Evolutionary conservation across 345 rosid genomes (phyloP).

Genomic region (Bruguiera gymnorhiza): DNA sequence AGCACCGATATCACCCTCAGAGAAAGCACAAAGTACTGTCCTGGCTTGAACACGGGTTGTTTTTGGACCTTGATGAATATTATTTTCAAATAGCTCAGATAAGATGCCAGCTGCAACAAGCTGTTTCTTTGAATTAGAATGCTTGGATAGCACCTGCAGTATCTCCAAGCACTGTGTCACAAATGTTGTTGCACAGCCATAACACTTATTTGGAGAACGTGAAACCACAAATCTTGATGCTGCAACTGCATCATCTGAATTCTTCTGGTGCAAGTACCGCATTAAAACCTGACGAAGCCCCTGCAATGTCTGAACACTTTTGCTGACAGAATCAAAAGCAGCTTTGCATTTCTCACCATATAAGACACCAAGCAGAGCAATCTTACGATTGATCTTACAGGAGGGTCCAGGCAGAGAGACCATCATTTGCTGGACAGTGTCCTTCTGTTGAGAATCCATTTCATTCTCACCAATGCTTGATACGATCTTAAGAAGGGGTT

Average conservation of each 20-base stretch:
- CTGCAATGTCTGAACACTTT: slow-evolving; percentile 98
- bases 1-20: slow-evolving; percentile 84
- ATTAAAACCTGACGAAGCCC: slow-evolving; percentile 95
- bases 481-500: slow-evolving; percentile 95
- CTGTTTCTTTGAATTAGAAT: slow-evolving; percentile 74
- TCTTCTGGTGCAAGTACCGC: slow-evolving; percentile 94
- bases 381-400: slow-evolving; percentile 94
- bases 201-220: slow-evolving; percentile 87
- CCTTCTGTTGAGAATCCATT: slow-evolving; percentile 98
- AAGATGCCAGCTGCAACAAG: slow-evolving; percentile 88
- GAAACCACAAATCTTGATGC: slow-evolving; percentile 82
- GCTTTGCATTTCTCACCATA: slow-evolving; percentile 99
- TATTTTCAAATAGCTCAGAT: slow-evolving; percentile 88
- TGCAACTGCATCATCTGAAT: slow-evolving; percentile 50
- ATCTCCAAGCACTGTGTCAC: slow-evolving; percentile 93
- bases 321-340: slow-evolving; percentile 99
- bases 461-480: slow-evolving; percentile 98
- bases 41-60: slow-evolving; percentile 89
- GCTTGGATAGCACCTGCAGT: slow-evolving; percentile 78
- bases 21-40: slow-evolving; percentile 87
- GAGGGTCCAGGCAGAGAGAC: slow-evolving; percentile 97
- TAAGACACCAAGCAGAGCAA: slow-evolving; percentile 95
- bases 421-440: slow-evolving; percentile 99
- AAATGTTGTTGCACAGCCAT: slow-evolving; percentile 94
- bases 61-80: slow-evolving; percentile 98